A percentile compares a stretch with the other conserved stretches of the same genome.
These are phyloP conservation scores for Saturnispora dispora DNA, from an alignment of 805 yeast species.

Conservation along the genomic window DNA sequence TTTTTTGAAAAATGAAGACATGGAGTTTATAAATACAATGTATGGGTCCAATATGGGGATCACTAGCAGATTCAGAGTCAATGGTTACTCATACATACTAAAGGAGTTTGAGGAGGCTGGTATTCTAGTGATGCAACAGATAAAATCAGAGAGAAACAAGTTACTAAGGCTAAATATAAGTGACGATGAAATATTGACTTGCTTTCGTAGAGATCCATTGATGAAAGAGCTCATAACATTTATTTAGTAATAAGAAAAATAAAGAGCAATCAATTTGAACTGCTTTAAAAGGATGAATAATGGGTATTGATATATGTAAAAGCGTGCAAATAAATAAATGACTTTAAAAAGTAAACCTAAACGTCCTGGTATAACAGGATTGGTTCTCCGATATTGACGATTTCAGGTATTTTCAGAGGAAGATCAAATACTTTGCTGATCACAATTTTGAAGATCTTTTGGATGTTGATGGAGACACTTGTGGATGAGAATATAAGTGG, in stretches of 20 bases:
- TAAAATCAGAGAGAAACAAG: conserved; percentile 58
- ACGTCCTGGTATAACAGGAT: conserved; percentile 51
- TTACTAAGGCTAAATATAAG: conserved; percentile 58
- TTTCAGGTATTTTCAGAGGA: conserved; percentile 74
- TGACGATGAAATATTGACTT: conserved; percentile 56
- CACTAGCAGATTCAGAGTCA: conserved; percentile 36
- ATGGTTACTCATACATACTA: conserved; percentile 51
- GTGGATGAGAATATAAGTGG: conserved; percentile 82
- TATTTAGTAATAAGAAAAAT: neutral
- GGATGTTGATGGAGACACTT: conserved; percentile 84
- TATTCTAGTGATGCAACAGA: conserved; percentile 55
- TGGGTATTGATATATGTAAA: neutral
- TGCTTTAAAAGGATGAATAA: neutral
- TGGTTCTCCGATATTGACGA: conserved; percentile 85
- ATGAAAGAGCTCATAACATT: conserved; percentile 26
- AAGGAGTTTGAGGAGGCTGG: conserved; percentile 75
- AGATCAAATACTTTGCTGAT: conserved; percentile 86
- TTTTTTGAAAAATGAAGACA: conserved; percentile 17
- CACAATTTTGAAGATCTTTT: conserved; percentile 85
- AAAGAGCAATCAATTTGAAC: too few relatives aligned
- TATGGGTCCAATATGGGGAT: conserved; percentile 16
- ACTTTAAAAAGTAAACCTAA: conserved; percentile 4
- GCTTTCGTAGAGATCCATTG: conserved; percentile 47
- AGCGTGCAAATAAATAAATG: neutral
- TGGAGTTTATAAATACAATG: conserved; percentile 20